phyloP scores from a whole-genome alignment of 2,329 filamentous ascomycete species.

The Pyrenophora seminiperda region DNA sequence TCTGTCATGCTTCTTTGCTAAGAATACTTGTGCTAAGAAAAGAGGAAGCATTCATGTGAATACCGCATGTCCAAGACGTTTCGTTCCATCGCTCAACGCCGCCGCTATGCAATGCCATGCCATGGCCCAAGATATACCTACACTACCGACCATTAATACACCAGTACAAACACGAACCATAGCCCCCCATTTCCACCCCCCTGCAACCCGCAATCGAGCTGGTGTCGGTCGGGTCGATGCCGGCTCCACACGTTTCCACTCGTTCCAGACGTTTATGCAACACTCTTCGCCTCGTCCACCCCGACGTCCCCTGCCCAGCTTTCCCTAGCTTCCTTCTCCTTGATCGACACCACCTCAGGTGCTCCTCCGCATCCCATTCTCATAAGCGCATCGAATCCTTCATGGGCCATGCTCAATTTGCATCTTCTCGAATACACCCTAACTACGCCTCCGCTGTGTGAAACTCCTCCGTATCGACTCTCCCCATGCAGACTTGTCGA shows the following conservation, averaged over 20 bases:
- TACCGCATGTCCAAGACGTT: constrained; percentile 6
- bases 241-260: constrained; percentile 18
- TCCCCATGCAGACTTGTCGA: constrained; percentile 90
- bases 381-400: constrained; percentile 1
- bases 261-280: constrained; percentile 43
- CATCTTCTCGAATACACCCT: background rate
- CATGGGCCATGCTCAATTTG: background rate
- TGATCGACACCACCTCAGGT: constrained; percentile 4
- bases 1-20: too few species aligned
- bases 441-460: constrained; percentile 62
- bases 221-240: constrained; percentile 20
- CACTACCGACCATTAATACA: constrained; percentile 10
- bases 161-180: constrained; percentile 7
- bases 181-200: constrained; percentile 10
- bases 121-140: constrained; percentile 11
- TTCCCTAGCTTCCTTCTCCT: constrained; percentile 19
- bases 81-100: constrained; percentile 28
- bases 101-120: constrained; percentile 37
- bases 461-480: constrained; percentile 90
- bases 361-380: constrained; percentile 12
- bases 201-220: background rate
- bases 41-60: background rate
- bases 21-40: background rate
- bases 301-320: constrained; percentile 21
- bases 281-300: constrained; percentile 29